Evolutionary conservation across 352 stramenopile species (phyloP).

Genomic region (Phytophthora aleatoria): DNA sequence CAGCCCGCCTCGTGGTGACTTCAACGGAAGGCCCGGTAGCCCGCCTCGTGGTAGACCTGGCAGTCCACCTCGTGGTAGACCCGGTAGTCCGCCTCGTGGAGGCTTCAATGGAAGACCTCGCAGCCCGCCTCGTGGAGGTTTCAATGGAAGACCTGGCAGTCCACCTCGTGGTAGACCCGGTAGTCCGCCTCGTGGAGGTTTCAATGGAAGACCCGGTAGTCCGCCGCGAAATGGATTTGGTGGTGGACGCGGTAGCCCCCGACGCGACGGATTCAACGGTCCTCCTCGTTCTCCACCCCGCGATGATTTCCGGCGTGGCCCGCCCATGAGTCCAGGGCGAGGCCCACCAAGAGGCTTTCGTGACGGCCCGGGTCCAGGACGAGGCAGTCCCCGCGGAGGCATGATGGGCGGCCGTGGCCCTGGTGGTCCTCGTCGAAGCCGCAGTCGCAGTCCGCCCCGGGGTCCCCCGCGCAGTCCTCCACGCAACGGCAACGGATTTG

Average conservation of each 20-base stretch:
- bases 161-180: conserved; percentile 2
- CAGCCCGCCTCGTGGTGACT: conserved; percentile 20
- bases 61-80: conserved; percentile 12
- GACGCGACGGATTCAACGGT: conserved; percentile 20
- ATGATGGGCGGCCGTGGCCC: conserved; percentile 29
- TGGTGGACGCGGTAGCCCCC: conserved; percentile 26
- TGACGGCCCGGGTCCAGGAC: conserved; percentile 24
- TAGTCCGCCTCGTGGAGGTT: conserved; percentile 15
- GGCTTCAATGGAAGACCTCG: conserved; percentile 18
- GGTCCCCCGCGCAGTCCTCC: conserved; percentile 24
- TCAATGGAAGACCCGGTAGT: conserved; percentile 15
- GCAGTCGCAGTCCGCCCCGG: conserved; percentile 25
- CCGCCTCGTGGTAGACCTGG: conserved; percentile 7
- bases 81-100: conserved; percentile 19
- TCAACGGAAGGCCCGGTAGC: conserved; percentile 19
- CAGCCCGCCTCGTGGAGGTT: conserved; percentile 20
- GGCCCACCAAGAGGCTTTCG: conserved; percentile 33
- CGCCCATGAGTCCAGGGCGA: conserved; percentile 30
- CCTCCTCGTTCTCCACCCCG: conserved; percentile 33
- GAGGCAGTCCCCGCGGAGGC: conserved; percentile 30
- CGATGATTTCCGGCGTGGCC: conserved; percentile 28
- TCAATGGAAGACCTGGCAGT: conserved; percentile 8
- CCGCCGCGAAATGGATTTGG: conserved; percentile 13
- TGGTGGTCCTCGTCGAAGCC: conserved; percentile 29
- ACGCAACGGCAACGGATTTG: conserved; percentile 31